Evolutionary conservation across 768 basidiomycete genomes (phyloP).

Genomic region (Lentinula edodes): DNA sequence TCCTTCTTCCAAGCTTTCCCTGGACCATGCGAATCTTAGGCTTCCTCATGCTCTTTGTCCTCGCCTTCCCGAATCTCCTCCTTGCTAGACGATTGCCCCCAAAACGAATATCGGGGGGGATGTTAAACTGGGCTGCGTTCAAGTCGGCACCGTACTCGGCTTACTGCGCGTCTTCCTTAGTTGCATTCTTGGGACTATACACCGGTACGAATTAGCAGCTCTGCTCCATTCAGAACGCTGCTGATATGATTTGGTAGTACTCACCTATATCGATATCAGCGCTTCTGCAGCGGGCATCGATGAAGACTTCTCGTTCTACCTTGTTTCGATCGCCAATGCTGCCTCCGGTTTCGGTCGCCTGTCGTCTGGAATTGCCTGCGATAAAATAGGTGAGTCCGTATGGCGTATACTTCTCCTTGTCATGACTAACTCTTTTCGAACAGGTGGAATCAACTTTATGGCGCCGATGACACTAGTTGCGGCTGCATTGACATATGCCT

Average conservation of each 20-base stretch:
- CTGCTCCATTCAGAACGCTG: not conserved
- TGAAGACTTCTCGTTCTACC: slow-evolving; percentile 32
- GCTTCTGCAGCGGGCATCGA: slow-evolving; percentile 30
- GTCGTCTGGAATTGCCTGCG: slow-evolving; percentile 44
- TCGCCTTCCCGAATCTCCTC: slow-evolving; percentile 52
- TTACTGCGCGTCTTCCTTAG: slow-evolving; percentile 52
- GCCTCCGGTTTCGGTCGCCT: slow-evolving; percentile 45
- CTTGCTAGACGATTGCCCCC: slow-evolving; percentile 54
- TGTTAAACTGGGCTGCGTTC: slow-evolving; percentile 53
- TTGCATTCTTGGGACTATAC: slow-evolving; percentile 65
- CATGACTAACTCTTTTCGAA: not conserved
- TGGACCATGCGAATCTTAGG: slow-evolving; percentile 75
- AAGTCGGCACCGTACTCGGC: slow-evolving; percentile 45
- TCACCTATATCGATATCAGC: slow-evolving; percentile 56
- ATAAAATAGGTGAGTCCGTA: slow-evolving; percentile 41
- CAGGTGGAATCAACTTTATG: slow-evolving; percentile 70
- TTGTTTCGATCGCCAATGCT: slow-evolving; percentile 44
- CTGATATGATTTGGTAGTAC: not conserved
- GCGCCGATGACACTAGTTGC: slow-evolving; percentile 53
- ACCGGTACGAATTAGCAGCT: slow-evolving; percentile 31
- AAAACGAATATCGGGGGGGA: slow-evolving; percentile 44
- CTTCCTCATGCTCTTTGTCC: slow-evolving; percentile 48
- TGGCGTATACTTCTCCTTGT: not conserved
- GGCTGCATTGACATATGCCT: slow-evolving; percentile 56
- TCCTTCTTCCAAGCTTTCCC: slow-evolving; percentile 36